Evolutionary conservation across 805 yeast genomes (phyloP), one percentile per base, ranked within the genome.

Genomic region (Suhomyces prunicola): DNA sequence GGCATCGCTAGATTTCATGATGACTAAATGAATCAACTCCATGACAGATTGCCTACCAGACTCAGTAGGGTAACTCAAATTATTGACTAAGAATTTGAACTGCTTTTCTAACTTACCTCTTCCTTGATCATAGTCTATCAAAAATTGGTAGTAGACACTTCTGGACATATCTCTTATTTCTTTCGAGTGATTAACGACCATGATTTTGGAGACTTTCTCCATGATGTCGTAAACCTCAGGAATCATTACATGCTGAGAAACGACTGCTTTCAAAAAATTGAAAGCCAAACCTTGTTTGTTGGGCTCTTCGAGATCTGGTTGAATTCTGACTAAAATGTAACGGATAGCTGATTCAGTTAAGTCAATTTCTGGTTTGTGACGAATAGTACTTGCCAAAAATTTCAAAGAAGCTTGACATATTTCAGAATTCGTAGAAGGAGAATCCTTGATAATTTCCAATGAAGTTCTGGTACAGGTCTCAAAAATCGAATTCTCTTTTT

Each of bases 121-220:
- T 31, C 98, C 91, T 72, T 93, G 97, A 61, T 96, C 98, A 64
- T 89, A 94, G 61, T 91, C 97, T 87, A 90, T 87, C 63, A 94
- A 71, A 61, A 94, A 94, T 61, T 86, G 91, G 67, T 84, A 87
- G 65, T 84, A 94, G 1, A 88, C 84, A 57, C 89, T 82, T 69
- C 98, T 81, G 7, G 97, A 84, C 68, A 88, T 85, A 60, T 87
- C 92, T 54, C 98, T 79, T 50, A 90, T 88, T 62, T 86, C 90
- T 48, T 82, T 82, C 2, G 93, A 78, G 54, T 90, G 97, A 68
- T 88, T 90, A 1, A 96, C 92, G 26, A 94, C 86, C 96, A 94
- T 88, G 24, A 90, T 87, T 54, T 84, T 82, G 8, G 94, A 80
- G 3, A 93, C 86, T 47, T 78, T 79, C 54, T 89, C 96, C 86